phyloP scores from a whole-genome alignment of 495 filamentous ascomycete species.

The Aspergillus nanangensis region DNA sequence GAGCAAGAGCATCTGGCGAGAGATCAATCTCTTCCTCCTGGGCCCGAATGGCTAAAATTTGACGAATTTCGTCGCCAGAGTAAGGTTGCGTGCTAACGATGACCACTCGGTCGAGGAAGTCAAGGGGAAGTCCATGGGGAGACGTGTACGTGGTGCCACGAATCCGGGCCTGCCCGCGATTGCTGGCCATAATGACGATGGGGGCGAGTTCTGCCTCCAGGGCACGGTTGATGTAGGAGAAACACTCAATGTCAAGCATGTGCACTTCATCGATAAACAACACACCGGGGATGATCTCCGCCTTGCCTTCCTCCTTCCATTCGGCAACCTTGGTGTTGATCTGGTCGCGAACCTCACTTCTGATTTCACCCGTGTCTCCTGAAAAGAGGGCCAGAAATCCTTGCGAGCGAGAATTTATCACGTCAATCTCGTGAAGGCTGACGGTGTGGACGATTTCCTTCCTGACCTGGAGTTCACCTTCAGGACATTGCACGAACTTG shows the following conservation, averaged over 20 bases:
- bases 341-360: slow-evolving; percentile 94
- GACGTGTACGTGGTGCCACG: slow-evolving; percentile 87
- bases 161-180: slow-evolving; percentile 87
- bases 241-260: slow-evolving; percentile 99
- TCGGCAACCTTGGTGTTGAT: slow-evolving; percentile 98
- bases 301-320: slow-evolving; percentile 99
- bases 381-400: slow-evolving; percentile 96
- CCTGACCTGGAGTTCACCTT: slow-evolving; percentile 95
- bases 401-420: slow-evolving; percentile 97
- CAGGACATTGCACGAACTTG: slow-evolving; percentile 97
- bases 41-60: slow-evolving; percentile 86
- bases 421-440: slow-evolving; percentile 95
- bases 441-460: slow-evolving; percentile 97
- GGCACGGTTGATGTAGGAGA: slow-evolving; percentile 96
- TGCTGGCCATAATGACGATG: slow-evolving; percentile 99
- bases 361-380: slow-evolving; percentile 96
- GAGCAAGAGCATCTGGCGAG: slow-evolving; percentile 78
- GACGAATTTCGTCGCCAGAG: slow-evolving; percentile 74
- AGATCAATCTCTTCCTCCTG: slow-evolving; percentile 95
- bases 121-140: slow-evolving; percentile 89
- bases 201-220: slow-evolving; percentile 90
- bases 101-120: slow-evolving; percentile 93
- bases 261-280: slow-evolving; percentile 99
- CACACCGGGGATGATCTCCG: slow-evolving; percentile 94
- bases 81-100: slow-evolving; percentile 97